Conservation (phyloP, 805 yeast genomes). For the Cyberlindnera samutprakarnensis region DNA sequence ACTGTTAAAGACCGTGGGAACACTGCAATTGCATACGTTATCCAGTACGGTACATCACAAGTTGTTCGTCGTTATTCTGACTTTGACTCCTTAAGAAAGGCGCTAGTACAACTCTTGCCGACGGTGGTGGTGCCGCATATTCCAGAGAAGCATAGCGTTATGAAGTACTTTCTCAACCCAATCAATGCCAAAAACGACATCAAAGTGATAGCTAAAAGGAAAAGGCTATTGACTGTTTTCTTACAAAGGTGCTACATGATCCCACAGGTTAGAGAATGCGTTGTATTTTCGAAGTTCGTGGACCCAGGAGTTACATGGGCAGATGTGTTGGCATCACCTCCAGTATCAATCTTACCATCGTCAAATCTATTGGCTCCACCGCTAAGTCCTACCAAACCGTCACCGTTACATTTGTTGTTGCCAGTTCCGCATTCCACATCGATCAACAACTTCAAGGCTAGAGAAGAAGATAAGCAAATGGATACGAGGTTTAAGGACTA, state of each 20-base stretch:
- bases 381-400: constrained; percentile 45
- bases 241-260: constrained; percentile 66
- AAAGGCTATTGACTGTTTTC: constrained; percentile 68
- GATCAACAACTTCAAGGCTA: constrained; percentile 19
- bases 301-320: constrained; percentile 84
- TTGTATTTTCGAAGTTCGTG: constrained; percentile 66
- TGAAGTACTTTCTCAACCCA: constrained; percentile 35
- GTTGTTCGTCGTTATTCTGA: constrained; percentile 86
- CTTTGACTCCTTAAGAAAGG: constrained; percentile 72
- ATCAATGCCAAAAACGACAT: constrained; percentile 34
- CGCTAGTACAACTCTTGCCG: constrained; percentile 69
- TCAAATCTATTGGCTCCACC: constrained; percentile 55
- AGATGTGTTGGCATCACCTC: constrained; percentile 58
- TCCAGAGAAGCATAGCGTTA: constrained; percentile 78
- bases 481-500: constrained; percentile 18
- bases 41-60: constrained; percentile 42
- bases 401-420: constrained; percentile 52
- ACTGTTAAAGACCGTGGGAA: constrained; percentile 58
- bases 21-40: constrained; percentile 71
- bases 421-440: constrained; percentile 49
- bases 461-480: constrained; percentile 11
- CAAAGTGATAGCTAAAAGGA: constrained; percentile 56
- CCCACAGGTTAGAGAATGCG: constrained; percentile 46
- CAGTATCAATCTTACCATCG: constrained; percentile 44
- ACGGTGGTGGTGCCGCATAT: constrained; percentile 84